These are phyloP conservation scores for Puya raimondii DNA, from an alignment of 176 grass and related monocot genomes.

Conservation along the genomic window DNA sequence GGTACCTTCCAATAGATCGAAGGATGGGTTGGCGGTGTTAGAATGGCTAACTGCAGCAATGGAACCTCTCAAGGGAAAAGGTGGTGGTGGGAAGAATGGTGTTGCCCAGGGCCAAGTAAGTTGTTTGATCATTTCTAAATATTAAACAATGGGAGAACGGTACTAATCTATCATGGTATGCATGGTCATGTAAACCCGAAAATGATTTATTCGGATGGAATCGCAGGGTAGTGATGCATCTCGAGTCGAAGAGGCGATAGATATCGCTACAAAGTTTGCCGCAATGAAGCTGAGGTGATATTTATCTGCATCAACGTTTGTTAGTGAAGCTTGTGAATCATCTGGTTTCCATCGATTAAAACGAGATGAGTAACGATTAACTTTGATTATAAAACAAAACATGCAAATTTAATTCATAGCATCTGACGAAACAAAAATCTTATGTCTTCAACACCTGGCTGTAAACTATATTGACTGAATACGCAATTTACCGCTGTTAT, in stretches of 20 bases:
- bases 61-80: constrained; percentile 68
- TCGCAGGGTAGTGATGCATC: constrained; percentile 70
- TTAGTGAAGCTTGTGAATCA: too few species aligned
- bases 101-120: constrained; percentile 82
- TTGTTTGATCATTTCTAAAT: neutral
- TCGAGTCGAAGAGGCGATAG: constrained; percentile 61
- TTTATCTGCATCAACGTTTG: neutral
- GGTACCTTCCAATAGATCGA: constrained; percentile 37
- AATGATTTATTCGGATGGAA: neutral
- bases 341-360: too few species aligned
- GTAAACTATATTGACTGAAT: too few species aligned
- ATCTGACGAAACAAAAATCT: too few species aligned
- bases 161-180: too few species aligned
- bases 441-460: too few species aligned
- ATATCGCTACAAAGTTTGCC: constrained; percentile 60
- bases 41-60: constrained; percentile 81
- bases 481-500: too few species aligned
- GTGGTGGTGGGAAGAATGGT: constrained; percentile 82
- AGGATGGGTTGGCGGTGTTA: constrained; percentile 48
- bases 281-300: constrained; percentile 54
- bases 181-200: neutral
- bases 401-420: too few species aligned
- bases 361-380: too few species aligned
- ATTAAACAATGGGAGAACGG: neutral
- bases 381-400: too few species aligned